phyloP scores from a whole-genome alignment of 345 rosid species.

The Passiflora organensis region DNA sequence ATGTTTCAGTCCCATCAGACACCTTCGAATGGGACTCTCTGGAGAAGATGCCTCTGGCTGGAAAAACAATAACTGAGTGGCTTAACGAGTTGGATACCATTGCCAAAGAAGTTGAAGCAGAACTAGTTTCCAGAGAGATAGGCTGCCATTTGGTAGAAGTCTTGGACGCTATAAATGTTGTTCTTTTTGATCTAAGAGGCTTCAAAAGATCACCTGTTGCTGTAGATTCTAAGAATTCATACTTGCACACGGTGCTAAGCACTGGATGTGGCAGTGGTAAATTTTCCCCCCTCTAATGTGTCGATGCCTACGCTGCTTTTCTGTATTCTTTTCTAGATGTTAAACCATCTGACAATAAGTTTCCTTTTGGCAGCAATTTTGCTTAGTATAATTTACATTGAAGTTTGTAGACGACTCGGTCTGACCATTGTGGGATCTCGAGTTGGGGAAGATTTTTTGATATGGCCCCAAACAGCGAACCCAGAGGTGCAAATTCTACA shows the following conservation, averaged over 20 bases:
- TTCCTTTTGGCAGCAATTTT: conserved; percentile 59
- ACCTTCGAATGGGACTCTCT: conserved; percentile 36
- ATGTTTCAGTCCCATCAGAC: conserved; percentile 29
- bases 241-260: conserved; percentile 72
- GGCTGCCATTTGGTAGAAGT: conserved; percentile 76
- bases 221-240: conserved; percentile 59
- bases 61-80: conserved; percentile 63
- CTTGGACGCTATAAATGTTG: conserved; percentile 74
- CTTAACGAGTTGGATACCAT: conserved; percentile 53
- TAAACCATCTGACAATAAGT: conserved; percentile 5
- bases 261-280: conserved; percentile 80
- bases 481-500: conserved; percentile 50
- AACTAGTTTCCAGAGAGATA: conserved; percentile 68
- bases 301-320: conserved; percentile 1
- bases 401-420: conserved; percentile 73
- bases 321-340: background rate
- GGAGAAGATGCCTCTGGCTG: conserved; percentile 59
- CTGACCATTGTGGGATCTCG: conserved; percentile 86
- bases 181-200: conserved; percentile 73
- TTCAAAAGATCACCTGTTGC: conserved; percentile 65
- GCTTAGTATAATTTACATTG: conserved; percentile 87
- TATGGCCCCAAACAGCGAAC: conserved; percentile 84
- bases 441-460: conserved; percentile 91
- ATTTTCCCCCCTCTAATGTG: conserved; percentile 14
- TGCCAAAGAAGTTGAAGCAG: conserved; percentile 79